Percentiles rank a stretch among this genome's conserved stretches.
Evolutionary conservation across 164 flowering plant genomes (phyloP).

Genomic region (Stephania yunnanensis): DNA sequence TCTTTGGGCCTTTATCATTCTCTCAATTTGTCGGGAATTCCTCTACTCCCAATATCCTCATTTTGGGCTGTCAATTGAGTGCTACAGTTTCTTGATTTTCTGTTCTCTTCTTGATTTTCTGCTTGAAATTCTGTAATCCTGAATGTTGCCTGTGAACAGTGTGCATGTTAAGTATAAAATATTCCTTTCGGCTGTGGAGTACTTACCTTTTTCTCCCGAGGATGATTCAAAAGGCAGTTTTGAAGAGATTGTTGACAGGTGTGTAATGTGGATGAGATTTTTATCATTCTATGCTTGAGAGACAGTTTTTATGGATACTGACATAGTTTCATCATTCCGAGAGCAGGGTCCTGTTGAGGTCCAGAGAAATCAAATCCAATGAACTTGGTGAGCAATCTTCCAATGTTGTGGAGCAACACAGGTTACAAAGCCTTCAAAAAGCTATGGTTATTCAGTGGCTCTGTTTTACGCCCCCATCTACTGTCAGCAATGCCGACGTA

Average conservation of each 20-base stretch:
- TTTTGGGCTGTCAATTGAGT: not conserved
- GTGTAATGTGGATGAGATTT: slow-evolving; percentile 2
- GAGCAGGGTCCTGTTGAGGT: slow-evolving; percentile 79
- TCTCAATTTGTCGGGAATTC: not conserved
- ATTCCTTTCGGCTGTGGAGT: slow-evolving; percentile 81
- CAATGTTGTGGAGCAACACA: slow-evolving; percentile 80
- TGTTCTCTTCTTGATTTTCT: not conserved
- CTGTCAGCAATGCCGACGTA: slow-evolving; percentile 50
- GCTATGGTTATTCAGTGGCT: slow-evolving; percentile 96
- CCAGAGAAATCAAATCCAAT: slow-evolving; percentile 61
- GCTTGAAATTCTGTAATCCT: not conserved
- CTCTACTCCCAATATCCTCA: not conserved
- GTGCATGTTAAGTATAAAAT: slow-evolving; percentile 85
- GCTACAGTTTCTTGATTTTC: not conserved
- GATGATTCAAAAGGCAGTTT: slow-evolving; percentile 82
- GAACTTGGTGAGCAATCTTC: slow-evolving; percentile 48
- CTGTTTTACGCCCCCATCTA: slow-evolving; percentile 95
- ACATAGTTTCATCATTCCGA: not conserved
- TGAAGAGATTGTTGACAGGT: slow-evolving; percentile 96
- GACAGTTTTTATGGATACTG: not conserved
- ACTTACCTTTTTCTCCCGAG: slow-evolving; percentile 70
- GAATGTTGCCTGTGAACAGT: slow-evolving; percentile 36
- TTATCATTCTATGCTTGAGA: slow-evolving; percentile 2
- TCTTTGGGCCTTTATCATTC: not conserved
- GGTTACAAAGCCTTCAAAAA: slow-evolving; percentile 77